Conservation (phyloP, 495 filamentous ascomycete species). For the Tuber microsphaerosporum region DNA sequence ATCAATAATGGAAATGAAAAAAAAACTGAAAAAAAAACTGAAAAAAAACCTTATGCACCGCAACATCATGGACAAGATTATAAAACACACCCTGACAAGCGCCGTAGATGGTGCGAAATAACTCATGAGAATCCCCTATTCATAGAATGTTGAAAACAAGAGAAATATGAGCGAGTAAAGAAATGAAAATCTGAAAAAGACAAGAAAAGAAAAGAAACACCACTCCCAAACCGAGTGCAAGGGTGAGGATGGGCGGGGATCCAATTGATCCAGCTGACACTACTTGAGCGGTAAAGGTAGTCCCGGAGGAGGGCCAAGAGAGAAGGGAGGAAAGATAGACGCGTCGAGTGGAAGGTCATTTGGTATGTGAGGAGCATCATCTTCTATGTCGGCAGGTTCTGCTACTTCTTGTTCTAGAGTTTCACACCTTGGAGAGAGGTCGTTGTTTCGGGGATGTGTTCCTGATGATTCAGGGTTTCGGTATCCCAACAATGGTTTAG, state of each 20-base stretch:
- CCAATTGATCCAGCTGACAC: no score
- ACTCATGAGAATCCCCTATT: background rate
- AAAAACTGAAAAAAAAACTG: background rate
- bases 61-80: background rate
- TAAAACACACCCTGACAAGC: background rate
- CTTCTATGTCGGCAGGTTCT: no score
- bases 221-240: accelerated
- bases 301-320: background rate
- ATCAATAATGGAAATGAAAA: background rate
- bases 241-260: background rate
- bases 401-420: background rate
- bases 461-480: background rate
- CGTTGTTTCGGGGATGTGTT: background rate
- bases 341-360: background rate
- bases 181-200: background rate
- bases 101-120: background rate
- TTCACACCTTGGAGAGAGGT: background rate
- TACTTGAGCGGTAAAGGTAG: background rate
- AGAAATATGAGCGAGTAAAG: background rate
- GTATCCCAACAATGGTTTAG: background rate
- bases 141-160: background rate
- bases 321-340: background rate
- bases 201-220: background rate
- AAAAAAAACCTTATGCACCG: no score
- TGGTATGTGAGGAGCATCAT: background rate